Base-by-base conservation (phyloP, 2,329 filamentous ascomycete species). In the Trichoderma sp. region DNA sequence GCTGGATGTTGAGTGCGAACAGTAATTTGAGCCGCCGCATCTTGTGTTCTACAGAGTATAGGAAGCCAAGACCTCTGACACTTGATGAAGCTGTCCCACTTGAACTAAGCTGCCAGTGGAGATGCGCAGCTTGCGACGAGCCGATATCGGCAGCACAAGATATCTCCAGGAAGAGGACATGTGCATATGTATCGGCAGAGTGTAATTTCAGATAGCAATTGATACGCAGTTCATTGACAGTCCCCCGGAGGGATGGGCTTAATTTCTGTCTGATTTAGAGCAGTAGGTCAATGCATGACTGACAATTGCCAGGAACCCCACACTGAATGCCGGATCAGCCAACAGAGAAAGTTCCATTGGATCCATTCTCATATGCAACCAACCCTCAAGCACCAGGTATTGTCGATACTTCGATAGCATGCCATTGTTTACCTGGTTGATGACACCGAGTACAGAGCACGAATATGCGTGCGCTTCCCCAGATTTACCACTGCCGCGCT, bases 71-170 rank as follows among this genome's bases (percentile, higher is more conserved):
- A 7, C n/a, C 29, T 17, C 7, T 10, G 17, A 35, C 29, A 9
- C 50, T 17, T 39, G 19, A 10, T 34, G 13, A 34, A 32, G 48
- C 35, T 45, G 50, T 64, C 61, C 63, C 63, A 57, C 63, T 48
- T 42, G n/a, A 35, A 8, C 17, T 7, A 35, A 56, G 63, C 37
- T 65, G 37, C 39, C 19, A 19, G 63, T 57, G 63, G 63, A 57
- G 63, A 57, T 57, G 63, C 39, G 22, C 37, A 57, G n/a, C 29
- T 48, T 57, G 52, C 7, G 45, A 60, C 35, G 45, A 60, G 64
- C 69, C 67, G 45, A 70, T 67, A 60, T 64, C 64, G 64, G 64
- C 39, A 50, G 5, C 27, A 8, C 22, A 19, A 2, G 19, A 57
- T 48, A 17, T 57, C 12, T 19, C 0, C 13, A n/a, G 39, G 19